Conservation (phyloP, 768 basidiomycete genomes). For the Lactarius hatsudake region DNA sequence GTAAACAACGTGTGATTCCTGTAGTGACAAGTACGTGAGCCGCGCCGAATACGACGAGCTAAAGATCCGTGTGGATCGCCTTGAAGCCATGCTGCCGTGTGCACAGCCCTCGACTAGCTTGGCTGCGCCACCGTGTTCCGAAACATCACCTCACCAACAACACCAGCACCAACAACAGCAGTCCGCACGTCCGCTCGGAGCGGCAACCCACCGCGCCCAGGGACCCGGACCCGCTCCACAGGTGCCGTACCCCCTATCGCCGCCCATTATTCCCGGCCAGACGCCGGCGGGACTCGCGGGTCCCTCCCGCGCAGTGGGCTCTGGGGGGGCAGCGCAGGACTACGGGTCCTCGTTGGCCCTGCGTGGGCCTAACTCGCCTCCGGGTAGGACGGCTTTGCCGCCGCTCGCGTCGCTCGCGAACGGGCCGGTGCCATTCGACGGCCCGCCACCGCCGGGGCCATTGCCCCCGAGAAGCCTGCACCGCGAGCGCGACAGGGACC, state of each 20-base stretch:
- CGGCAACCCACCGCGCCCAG: not conserved
- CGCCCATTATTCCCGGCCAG: constrained; percentile 1
- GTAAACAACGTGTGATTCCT: constrained; percentile 16
- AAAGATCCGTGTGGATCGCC: constrained; percentile 57
- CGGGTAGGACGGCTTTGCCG: constrained; percentile 13
- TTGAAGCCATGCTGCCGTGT: constrained; percentile 53
- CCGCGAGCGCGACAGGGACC: constrained; percentile 2
- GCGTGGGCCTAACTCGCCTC: constrained; percentile 14
- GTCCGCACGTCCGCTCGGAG: constrained; percentile 1
- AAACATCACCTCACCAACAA: constrained; percentile 2
- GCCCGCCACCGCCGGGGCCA: constrained; percentile 13
- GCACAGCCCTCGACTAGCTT: constrained; percentile 27
- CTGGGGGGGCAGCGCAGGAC: not conserved
- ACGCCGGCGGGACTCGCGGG: not conserved
- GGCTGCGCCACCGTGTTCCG: constrained; percentile 4
- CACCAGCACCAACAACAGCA: not conserved
- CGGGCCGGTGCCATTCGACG: constrained; percentile 11
- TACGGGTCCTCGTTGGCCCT: constrained; percentile 2
- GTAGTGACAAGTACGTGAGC: constrained; percentile 78
- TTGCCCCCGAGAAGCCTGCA: constrained; percentile 9
- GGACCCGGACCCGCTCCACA: constrained; percentile 6
- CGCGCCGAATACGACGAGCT: constrained; percentile 76
- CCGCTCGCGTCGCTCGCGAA: constrained; percentile 17
- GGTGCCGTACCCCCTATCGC: constrained; percentile 19
- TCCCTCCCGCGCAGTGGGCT: not conserved